Evolutionary conservation across 768 basidiomycete species (phyloP).

Genomic region (Nidula microcarpa): DNA sequence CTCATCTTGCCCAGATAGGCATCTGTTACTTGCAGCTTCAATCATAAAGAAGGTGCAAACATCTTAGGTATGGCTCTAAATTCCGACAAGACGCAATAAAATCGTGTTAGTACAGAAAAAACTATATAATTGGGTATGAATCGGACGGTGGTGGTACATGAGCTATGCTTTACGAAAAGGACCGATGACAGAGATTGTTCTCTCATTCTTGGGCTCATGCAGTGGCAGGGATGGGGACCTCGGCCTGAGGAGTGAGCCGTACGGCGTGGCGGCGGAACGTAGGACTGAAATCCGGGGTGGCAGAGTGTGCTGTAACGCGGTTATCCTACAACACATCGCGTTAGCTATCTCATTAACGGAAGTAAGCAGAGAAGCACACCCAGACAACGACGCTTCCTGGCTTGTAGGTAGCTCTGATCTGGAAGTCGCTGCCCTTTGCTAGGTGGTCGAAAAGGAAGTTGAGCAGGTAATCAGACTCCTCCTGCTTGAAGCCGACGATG

Average conservation of each 20-base stretch:
- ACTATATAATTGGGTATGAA: too few species aligned
- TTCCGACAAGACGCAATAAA: too few species aligned
- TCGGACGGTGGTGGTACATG: too few species aligned
- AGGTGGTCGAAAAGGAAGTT: slow-evolving; percentile 41
- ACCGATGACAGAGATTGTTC: too few species aligned
- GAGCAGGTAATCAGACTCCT: not conserved
- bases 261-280: slow-evolving; percentile 33
- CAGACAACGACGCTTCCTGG: slow-evolving; percentile 57
- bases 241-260: slow-evolving; percentile 39
- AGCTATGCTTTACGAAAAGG: too few species aligned
- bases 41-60: too few species aligned
- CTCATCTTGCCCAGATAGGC: too few species aligned
- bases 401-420: slow-evolving; percentile 44
- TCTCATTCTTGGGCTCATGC: not conserved
- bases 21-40: too few species aligned
- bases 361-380: slow-evolving; percentile 23
- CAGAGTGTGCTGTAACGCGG: slow-evolving; percentile 35
- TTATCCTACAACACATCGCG: slow-evolving; percentile 23
- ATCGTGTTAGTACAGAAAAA: too few species aligned
- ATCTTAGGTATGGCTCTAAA: too few species aligned
- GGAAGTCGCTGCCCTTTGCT: slow-evolving; percentile 46
- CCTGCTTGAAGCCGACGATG: not conserved
- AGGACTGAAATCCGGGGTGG: slow-evolving; percentile 27
- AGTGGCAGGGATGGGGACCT: slow-evolving; percentile 33
- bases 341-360: not conserved